Evolutionary conservation across 2,329 filamentous ascomycete species (phyloP).

Genomic region (Lithohypha guttulata): DNA sequence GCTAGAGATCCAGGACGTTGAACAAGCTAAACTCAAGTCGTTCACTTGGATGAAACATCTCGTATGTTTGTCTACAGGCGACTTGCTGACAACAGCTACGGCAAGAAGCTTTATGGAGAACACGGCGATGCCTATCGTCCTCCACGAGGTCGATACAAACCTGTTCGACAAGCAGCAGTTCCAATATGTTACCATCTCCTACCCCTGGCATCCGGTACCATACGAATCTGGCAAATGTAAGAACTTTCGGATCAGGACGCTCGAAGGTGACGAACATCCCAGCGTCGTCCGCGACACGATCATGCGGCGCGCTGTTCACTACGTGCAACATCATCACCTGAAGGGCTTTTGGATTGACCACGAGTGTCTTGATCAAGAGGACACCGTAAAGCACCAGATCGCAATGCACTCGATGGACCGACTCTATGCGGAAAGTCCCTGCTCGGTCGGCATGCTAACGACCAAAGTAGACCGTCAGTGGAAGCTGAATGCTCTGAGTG

Average conservation of each 20-base stretch:
- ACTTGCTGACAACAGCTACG: background rate
- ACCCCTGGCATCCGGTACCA: conserved; percentile 2
- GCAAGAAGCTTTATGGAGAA: conserved; percentile 1
- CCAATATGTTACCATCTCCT: conserved; percentile 3
- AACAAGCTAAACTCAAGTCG: conserved; percentile 1
- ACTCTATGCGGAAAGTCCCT: conserved; percentile 2
- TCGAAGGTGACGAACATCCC: background rate
- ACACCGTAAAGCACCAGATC: conserved; percentile 1
- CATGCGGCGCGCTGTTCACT: conserved; percentile 3
- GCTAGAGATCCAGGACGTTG: conserved; percentile 2
- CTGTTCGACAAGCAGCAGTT: conserved; percentile 4
- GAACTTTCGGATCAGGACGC: conserved; percentile 3
- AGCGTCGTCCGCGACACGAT: conserved; percentile 2
- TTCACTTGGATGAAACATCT: background rate
- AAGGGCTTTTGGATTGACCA: conserved; percentile 9
- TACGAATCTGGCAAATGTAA: conserved; percentile 1
- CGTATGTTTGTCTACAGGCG: conserved; percentile 1
- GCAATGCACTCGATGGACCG: conserved; percentile 8
- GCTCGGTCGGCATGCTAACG: conserved; percentile 5
- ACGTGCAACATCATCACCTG: conserved; percentile 1
- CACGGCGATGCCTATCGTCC: background rate
- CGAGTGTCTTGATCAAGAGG: conserved; percentile 7
- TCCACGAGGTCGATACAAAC: conserved; percentile 1
- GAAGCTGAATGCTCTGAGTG: conserved; percentile 1
- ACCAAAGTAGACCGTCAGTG: conserved; percentile 3